Base-by-base conservation (phyloP, 1,139 yeast genomes). In the Arxiozyma heterogenica region DNA sequence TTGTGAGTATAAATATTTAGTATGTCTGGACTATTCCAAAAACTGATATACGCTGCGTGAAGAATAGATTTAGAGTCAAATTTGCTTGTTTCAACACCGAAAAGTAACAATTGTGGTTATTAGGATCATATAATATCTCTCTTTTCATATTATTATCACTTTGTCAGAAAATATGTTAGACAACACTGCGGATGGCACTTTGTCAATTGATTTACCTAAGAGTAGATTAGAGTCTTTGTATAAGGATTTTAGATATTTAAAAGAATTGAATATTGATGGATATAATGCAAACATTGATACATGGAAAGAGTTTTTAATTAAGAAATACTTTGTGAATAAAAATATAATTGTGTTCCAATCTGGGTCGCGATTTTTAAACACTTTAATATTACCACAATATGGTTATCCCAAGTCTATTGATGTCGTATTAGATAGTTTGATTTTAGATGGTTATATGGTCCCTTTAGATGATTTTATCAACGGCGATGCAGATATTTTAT, bases 191-290 rank as follows among this genome's bases (percentile, higher is more conserved):
- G 6, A 12, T 6, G 4, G 8, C 15, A 34, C 39, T 4, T 2
- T 34, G 15, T 34, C 39, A 34, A 34, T 34, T 22, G 47, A 55
- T n/a, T 51, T 67, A 27, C 66, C 78, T 15, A 63, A 69, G 50
- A 71, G 86, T 0, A 70, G 93, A 50, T 67, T 84, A 41, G 73
- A 72, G 21, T 84, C 90, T 0, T 73, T 85, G 9, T 85, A 82
- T 62, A 80, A 84, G 4, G 81, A 84, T 65, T 84, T 83, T 64
- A 67, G 73, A 41, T 73, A 71, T 20, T 71, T 81, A 49, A 72
- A 75, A 59, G 78, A 77, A 23, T 64, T 77, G 41, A 85, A 85
- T 64, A 80, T 81, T 1, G 91, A 84, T 53, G 93, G 93, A 0
- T 84, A 75, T 58, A 79, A 75, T 48, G 91, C 91, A 17, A 85